Conservation (phyloP, 371 early-diverging fungal species). For the Mortierella sp. region DNA sequence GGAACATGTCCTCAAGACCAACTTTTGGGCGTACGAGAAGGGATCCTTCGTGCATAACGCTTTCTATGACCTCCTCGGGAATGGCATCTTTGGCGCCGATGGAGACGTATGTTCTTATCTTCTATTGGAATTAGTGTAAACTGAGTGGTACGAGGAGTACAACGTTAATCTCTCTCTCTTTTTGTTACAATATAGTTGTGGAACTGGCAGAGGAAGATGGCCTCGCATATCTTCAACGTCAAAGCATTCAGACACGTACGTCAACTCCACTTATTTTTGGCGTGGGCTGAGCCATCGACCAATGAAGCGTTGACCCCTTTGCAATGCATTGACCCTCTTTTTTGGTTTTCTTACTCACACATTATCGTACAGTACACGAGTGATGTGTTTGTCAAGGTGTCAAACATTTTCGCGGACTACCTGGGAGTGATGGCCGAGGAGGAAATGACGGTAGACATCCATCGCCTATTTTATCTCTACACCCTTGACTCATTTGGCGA, state of each 20-base stretch:
- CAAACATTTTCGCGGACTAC: constrained; percentile 43
- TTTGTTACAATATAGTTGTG: constrained; percentile 43
- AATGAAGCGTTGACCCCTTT: neutral
- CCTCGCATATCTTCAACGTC: constrained; percentile 79
- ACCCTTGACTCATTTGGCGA: constrained; percentile 73
- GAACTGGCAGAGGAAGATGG: constrained; percentile 79
- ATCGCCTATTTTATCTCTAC: constrained; percentile 71
- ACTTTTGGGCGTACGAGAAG: constrained; percentile 74
- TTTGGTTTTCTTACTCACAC: neutral
- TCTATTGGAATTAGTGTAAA: neutral
- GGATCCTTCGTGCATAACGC: constrained; percentile 60
- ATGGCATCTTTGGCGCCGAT: constrained; percentile 82
- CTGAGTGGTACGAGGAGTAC: neutral
- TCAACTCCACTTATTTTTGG: neutral
- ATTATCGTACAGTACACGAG: constrained; percentile 11
- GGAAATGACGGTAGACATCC: constrained; percentile 64
- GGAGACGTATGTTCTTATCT: constrained; percentile 48
- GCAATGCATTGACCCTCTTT: neutral
- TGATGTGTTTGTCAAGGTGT: constrained; percentile 65
- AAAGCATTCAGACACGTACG: constrained; percentile 75
- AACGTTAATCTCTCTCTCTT: neutral
- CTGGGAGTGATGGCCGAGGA: constrained; percentile 55
- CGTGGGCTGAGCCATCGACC: neutral
- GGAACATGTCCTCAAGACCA: constrained; percentile 57
- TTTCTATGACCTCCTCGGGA: constrained; percentile 66